Evolutionary conservation across 2,329 filamentous ascomycete genomes (phyloP), one percentile per base, ranked within the genome.

Genomic region (Penicillium sp.): DNA sequence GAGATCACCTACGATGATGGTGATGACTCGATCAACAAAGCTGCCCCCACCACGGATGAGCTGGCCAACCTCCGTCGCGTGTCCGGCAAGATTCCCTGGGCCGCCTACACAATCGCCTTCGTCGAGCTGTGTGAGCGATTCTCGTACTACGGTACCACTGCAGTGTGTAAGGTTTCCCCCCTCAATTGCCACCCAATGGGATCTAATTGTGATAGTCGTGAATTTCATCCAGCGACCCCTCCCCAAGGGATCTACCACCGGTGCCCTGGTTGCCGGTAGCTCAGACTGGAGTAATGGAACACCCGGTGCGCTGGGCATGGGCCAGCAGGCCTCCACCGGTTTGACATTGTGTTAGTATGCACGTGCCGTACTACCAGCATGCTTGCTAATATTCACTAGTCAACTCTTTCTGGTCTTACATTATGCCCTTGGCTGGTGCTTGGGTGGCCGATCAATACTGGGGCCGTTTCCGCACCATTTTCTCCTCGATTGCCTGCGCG

Each of bases 111-210:
- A 24, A 83, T 92, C 55, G 87, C 86, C 45, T 85, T 90, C 57
- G 83, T 88, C 55, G 88, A 92, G 73, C 76, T 90, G 53, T 89
- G 86, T 75, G 88, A 92, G 75, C 85, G 88, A 45, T 90, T 89
- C 74, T 88, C 85, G 13, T 92, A 90, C 81, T 90, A 91, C 66
- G 88, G 88, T 50, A 86, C 85, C 4, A 81, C 83, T 41, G 80
- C 86, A 31, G 78, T 89, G 29, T 89, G 87, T 82, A 78, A 78
- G 77, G 77, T 21, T 7, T 24, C 18, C 41, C 34, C 34, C 55
- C 14, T 5, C 14, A 3, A 5, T 27, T 16, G 11, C 32, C n/a
- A 18, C 45, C 5, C 8, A 6, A 3, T 47, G 11, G 3, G 13
- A 36, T 34, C 50, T 67, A 31, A 68, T n/a, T 2, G 4, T 31